A percentile compares a stretch with the other conserved stretches of the same genome.
phyloP scores from a whole-genome alignment of 805 yeast species.

The Candida parachauliodes region DNA sequence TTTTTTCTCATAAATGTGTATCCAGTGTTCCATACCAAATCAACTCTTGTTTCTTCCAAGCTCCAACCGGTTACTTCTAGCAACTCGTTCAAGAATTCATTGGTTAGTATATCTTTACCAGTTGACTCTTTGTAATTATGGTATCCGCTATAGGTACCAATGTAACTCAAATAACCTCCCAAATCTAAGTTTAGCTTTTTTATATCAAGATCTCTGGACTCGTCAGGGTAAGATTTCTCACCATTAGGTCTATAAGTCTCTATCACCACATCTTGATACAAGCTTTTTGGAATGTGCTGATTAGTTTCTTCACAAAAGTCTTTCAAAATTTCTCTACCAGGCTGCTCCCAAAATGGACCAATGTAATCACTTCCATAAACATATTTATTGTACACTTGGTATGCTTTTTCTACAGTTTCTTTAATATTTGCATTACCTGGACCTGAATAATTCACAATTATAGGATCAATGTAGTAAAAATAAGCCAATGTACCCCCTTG shows the following conservation, averaged over 20 bases:
- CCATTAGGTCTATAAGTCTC: conserved; percentile 22
- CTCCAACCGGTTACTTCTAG: conserved; percentile 46
- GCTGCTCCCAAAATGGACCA: conserved; percentile 83
- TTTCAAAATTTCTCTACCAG: conserved; percentile 63
- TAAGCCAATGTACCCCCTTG: conserved; percentile 41
- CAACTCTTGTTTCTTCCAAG: conserved; percentile 35
- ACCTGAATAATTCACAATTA: conserved; percentile 22
- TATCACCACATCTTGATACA: conserved; percentile 37
- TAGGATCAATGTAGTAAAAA: conserved; percentile 42
- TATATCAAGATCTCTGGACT: conserved; percentile 21
- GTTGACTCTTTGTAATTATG: conserved; percentile 50
- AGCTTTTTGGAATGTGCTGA: conserved; percentile 36
- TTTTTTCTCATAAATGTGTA: conserved; percentile 44
- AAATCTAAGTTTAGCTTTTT: conserved; percentile 41
- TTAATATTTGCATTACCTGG: conserved; percentile 10
- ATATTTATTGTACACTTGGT: conserved; percentile 30
- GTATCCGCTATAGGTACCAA: conserved; percentile 69
- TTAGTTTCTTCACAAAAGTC: conserved; percentile 39
- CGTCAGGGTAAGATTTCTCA: conserved; percentile 12
- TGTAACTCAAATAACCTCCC: conserved; percentile 46
- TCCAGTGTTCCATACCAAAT: conserved; percentile 48
- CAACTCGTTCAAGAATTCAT: conserved; percentile 32
- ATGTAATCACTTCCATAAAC: conserved; percentile 42
- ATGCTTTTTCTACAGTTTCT: conserved; percentile 19
- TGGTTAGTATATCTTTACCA: conserved; percentile 27